A percentile compares a stretch with the other conserved stretches of the same genome.
Evolutionary conservation across 306 rosid genomes (phyloP).

Genomic region (Glycine latifolia): DNA sequence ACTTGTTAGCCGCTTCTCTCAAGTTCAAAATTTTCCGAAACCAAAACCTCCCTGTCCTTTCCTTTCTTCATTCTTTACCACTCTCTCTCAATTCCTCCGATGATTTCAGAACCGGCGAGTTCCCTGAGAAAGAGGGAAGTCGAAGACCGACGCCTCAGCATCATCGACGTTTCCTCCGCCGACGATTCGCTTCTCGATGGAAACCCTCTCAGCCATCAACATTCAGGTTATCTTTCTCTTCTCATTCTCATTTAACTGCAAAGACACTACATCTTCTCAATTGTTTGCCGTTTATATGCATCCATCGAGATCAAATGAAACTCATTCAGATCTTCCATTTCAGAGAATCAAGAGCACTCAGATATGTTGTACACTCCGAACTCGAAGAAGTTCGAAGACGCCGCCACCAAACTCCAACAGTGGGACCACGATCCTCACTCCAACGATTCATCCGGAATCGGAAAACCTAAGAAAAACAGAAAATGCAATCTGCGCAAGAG

Average conservation of each 20-base stretch:
- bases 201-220: slow-evolving; percentile 33
- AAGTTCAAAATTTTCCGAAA: slow-evolving; percentile 42
- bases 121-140: slow-evolving; percentile 42
- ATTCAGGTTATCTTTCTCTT: slow-evolving; percentile 52
- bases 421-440: slow-evolving; percentile 60
- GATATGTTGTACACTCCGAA: slow-evolving; percentile 56
- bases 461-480: slow-evolving; percentile 55
- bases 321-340: neutral
- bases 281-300: neutral
- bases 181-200: slow-evolving; percentile 79
- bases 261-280: neutral
- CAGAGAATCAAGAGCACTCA: slow-evolving; percentile 58
- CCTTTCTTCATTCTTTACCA: neutral
- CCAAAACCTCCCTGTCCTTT: neutral
- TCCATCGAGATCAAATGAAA: neutral
- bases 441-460: slow-evolving; percentile 56
- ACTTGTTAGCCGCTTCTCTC: slow-evolving; percentile 29
- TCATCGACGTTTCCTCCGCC: slow-evolving; percentile 84
- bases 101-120: slow-evolving; percentile 48
- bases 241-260: neutral
- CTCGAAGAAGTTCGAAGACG: slow-evolving; percentile 59
- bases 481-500: slow-evolving; percentile 93
- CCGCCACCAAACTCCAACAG: slow-evolving; percentile 52
- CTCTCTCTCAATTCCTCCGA: neutral
- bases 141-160: slow-evolving; percentile 76